A percentile compares a stretch with the other conserved stretches of the same genome.
Conservation (phyloP, 352 stramenopile species). For the Aphanomyces euteiches region DNA sequence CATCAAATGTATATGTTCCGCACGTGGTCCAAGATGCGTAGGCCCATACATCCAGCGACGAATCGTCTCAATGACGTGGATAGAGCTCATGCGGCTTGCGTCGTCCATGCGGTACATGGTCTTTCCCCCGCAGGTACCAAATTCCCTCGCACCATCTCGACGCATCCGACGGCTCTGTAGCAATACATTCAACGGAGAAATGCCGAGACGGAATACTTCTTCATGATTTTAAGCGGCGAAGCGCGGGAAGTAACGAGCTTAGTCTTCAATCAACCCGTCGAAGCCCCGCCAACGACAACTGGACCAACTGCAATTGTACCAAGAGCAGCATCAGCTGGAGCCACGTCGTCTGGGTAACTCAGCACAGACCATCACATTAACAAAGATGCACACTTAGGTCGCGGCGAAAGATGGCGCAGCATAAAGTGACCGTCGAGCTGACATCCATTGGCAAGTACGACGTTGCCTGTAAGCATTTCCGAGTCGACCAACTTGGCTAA, state of each 20-base stretch:
- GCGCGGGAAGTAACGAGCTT: constrained; percentile 66
- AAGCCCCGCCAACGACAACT: constrained; percentile 35
- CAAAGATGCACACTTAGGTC: neutral
- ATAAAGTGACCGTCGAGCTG: constrained; percentile 63
- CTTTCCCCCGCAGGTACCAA: constrained; percentile 25
- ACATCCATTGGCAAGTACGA: constrained; percentile 79
- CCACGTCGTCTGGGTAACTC: constrained; percentile 32
- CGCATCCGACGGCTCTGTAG: constrained; percentile 33
- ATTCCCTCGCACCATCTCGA: neutral
- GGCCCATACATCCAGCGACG: constrained; percentile 22
- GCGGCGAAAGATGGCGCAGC: constrained; percentile 24
- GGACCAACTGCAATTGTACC: no score
- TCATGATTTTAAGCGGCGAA: constrained; percentile 66
- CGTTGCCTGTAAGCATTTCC: constrained; percentile 38
- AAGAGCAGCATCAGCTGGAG: no score
- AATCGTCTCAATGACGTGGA: neutral
- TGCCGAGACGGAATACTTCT: constrained; percentile 71
- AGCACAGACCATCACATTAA: neutral
- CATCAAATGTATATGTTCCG: constrained; percentile 75
- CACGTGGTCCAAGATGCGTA: constrained; percentile 83
- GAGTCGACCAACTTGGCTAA: neutral
- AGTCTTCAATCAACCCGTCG: constrained; percentile 53
- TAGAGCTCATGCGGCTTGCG: constrained; percentile 81
- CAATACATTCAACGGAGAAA: constrained; percentile 79
- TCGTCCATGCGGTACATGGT: constrained; percentile 44